Evolutionary conservation across 805 yeast genomes (phyloP).

Genomic region (Barnettozyma sp.): DNA sequence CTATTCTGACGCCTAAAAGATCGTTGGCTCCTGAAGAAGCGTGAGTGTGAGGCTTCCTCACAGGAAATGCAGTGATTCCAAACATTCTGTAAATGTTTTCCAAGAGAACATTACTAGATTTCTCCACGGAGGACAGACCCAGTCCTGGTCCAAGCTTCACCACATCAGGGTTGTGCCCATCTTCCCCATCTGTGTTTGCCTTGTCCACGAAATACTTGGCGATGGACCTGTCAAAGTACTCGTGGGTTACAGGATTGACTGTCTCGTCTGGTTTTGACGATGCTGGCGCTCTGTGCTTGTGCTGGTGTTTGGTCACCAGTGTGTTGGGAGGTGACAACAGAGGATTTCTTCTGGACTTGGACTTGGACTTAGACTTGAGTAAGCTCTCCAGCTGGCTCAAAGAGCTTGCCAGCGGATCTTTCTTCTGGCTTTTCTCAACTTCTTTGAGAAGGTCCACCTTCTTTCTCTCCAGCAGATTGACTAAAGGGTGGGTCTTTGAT

Average conservation of each 20-base stretch:
- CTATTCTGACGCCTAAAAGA: constrained; percentile 34
- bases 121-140: constrained; percentile 1
- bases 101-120: constrained; percentile 19
- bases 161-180: too few relatives aligned
- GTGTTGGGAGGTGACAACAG: background rate
- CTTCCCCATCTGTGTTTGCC: background rate
- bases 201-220: constrained; percentile 15
- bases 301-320: constrained; percentile 2
- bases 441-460: constrained; percentile 20
- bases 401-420: constrained; percentile 21
- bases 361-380: constrained; percentile 3
- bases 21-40: constrained; percentile 12
- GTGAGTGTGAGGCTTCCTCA: constrained; percentile 29
- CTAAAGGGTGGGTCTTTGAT: constrained; percentile 9
- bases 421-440: constrained; percentile 21
- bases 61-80: constrained; percentile 35
- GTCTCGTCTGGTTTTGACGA: constrained; percentile 12
- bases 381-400: constrained; percentile 24
- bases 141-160: too few relatives aligned
- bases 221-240: constrained; percentile 23
- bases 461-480: constrained; percentile 18
- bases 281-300: too few relatives aligned
- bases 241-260: constrained; percentile 23
- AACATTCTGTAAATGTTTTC: constrained; percentile 33
- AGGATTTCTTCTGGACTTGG: too few relatives aligned